Base-by-base conservation (phyloP, 805 yeast genomes). In the Starmerella potacharoeniae region DNA sequence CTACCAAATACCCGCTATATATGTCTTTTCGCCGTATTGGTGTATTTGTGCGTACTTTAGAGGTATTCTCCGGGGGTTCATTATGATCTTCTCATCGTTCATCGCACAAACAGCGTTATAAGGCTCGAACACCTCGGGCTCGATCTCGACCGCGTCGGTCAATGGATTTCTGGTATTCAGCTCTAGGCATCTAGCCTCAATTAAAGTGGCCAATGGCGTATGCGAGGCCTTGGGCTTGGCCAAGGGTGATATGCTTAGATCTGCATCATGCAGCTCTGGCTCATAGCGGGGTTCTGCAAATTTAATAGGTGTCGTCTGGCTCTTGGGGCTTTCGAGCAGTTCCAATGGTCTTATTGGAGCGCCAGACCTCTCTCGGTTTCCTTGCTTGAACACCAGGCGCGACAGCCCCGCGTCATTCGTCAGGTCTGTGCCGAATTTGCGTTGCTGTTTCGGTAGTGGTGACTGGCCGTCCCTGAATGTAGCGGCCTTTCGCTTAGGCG, bases 21-120 rank as follows among this genome's bases (percentile, higher is more conserved):
- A 29, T 13, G 51, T 13, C 5, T 29, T 28, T 2, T 34, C 31
- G 40, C 35, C 10, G 40, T 48, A 28, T n/a, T 22, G 6, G 35
- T 40, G 28, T 3, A 35, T 17, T 16, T 34, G 28, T n/a, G 39
- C 44, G 22, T 28, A n/a, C 45, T 44, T 54, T 2, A 54, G 31
- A 7, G 51, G 54, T 9, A 54, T 35, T 42, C 34, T 16, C 1
- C 50, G 52, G 11, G 58, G 58, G 37, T 55, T 55, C 29, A 55
- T 41, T 6, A 55, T 17, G 35, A 55, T 22, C n/a, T 6, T 29
- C 14, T 55, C 37, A 28, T n/a, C 13, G 14, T 13, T 14, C 7
- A 55, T 6, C 14, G 40, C 48, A 13, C 44, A 41, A 3, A 22
- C 39, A 5, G 42, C 31, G 34, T 47, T 46, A 52, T 55, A 55